Conservation (phyloP, 805 yeast species). For the Candida gorgasii region DNA sequence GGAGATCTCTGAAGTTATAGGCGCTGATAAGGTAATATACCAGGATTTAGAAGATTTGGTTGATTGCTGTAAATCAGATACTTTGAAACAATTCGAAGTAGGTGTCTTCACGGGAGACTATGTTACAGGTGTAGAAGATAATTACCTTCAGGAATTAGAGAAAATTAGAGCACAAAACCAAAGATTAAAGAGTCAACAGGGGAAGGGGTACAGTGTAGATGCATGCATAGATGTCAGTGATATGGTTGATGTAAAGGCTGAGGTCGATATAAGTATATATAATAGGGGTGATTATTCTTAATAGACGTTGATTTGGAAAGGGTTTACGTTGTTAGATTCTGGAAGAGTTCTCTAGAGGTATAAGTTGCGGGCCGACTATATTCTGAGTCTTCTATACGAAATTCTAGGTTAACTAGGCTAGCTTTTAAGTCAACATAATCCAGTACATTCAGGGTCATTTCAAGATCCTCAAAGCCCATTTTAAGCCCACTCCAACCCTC, state of each 20-base stretch:
- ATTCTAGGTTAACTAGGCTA: too few relatives aligned
- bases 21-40: constrained; percentile 89
- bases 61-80: constrained; percentile 65
- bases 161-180: constrained; percentile 78
- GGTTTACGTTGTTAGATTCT: too few relatives aligned
- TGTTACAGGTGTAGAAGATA: constrained; percentile 90
- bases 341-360: background rate
- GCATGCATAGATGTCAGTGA: constrained; percentile 45
- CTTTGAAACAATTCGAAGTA: constrained; percentile 74
- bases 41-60: constrained; percentile 83
- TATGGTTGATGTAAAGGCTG: constrained; percentile 74
- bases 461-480: too few relatives aligned
- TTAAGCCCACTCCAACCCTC: too few relatives aligned
- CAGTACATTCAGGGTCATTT: too few relatives aligned
- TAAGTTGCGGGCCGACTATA: too few relatives aligned
- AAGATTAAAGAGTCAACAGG: constrained; percentile 31
- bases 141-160: constrained; percentile 80
- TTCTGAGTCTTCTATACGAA: too few relatives aligned
- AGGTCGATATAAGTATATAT: constrained; percentile 58
- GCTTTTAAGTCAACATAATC: too few relatives aligned
- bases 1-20: constrained; percentile 74
- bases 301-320: background rate
- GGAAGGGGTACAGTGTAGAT: constrained; percentile 42
- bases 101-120: constrained; percentile 96
- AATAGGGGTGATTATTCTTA: constrained; percentile 53